phyloP scores from a whole-genome alignment of 2,329 filamentous ascomycete species.

The Shiraia bambusicola region DNA sequence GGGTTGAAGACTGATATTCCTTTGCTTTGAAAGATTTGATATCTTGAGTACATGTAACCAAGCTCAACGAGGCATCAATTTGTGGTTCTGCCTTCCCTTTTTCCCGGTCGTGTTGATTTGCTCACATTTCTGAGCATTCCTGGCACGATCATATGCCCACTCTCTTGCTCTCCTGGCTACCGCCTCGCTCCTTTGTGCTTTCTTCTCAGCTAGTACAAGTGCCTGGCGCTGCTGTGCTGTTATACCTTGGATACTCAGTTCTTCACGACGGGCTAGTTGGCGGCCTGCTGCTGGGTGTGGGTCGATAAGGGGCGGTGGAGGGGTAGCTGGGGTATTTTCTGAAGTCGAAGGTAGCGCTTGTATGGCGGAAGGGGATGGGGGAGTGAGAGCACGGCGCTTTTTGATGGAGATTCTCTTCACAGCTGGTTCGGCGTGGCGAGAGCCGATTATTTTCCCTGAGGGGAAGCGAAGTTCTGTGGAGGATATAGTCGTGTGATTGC shows the following conservation, averaged over 20 bases:
- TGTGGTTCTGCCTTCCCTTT: constrained; percentile 6
- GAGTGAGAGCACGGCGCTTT: background rate
- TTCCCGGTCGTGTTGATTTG: constrained; percentile 1
- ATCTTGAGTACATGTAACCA: too few species aligned
- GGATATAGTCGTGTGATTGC: background rate
- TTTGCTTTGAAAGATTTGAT: too few species aligned
- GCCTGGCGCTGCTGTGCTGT: constrained; percentile 16
- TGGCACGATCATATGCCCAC: constrained; percentile 17
- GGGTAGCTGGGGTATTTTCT: too few species aligned
- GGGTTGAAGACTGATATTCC: constrained; percentile 19
- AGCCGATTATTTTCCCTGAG: constrained; percentile 15
- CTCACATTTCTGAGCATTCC: constrained; percentile 17
- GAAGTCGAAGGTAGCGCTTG: too few species aligned
- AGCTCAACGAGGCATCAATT: constrained; percentile 2
- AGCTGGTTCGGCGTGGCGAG: constrained; percentile 4
- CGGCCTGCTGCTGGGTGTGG: background rate
- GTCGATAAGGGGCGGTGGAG: too few species aligned
- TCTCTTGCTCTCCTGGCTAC: constrained; percentile 14
- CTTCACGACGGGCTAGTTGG: constrained; percentile 10
- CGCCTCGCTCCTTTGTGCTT: constrained; percentile 20
- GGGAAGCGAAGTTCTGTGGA: constrained; percentile 14
- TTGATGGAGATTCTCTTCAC: constrained; percentile 3
- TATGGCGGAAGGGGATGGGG: too few species aligned
- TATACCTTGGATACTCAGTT: constrained; percentile 17
- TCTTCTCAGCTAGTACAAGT: constrained; percentile 23